Evolutionary conservation across 306 rosid species (phyloP), one percentile per base, ranked within the genome.

Genomic region (Prunus kanzakura): DNA sequence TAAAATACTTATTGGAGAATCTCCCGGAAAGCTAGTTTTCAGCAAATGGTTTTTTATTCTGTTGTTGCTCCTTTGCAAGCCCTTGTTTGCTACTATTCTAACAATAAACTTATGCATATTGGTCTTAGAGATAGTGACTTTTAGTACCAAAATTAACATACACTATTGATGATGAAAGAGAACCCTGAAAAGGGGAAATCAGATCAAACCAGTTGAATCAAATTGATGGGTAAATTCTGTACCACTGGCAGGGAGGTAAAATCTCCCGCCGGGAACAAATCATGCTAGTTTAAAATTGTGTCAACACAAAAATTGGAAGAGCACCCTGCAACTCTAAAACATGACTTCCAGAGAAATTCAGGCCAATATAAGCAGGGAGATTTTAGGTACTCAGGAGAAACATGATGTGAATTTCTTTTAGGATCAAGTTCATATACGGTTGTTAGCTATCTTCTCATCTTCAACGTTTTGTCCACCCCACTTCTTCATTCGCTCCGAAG

Each of bases 381-480:
- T 35, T 56, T 64, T 35, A 19, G 25, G 27, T 8, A 11, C 69
- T 35, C 15, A 2, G 9, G 7, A 8, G 16, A 11, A 64, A 35
- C 19, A 0, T 51, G 20, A 51, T 5, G 38, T 35, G 55, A 19
- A 30, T 30, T 56, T 72, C 65, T 56, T 19, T 11, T 55, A 22
- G 43, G 11, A n/a, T 14, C 14, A 64, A 54, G 4, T 52, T 85
- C 79, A 82, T 38, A 62, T 68, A 25, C 49, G 35, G 45, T 67
- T 25, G 15, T 43, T 79, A 6, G 9, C 67, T 14, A 35, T 45
- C 35, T 72, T 63, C 67, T 67, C 82, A 6, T 4, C 25, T 38
- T 77, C 30, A 18, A 80, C 29, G 16, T 78, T 76, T 61, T 83
- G 86, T 19, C 89, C 91, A 29, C 88, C 86, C 91, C 91, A 88